Evolutionary conservation across 441 rosid species (phyloP).

Genomic region (Bruguiera hainesii): DNA sequence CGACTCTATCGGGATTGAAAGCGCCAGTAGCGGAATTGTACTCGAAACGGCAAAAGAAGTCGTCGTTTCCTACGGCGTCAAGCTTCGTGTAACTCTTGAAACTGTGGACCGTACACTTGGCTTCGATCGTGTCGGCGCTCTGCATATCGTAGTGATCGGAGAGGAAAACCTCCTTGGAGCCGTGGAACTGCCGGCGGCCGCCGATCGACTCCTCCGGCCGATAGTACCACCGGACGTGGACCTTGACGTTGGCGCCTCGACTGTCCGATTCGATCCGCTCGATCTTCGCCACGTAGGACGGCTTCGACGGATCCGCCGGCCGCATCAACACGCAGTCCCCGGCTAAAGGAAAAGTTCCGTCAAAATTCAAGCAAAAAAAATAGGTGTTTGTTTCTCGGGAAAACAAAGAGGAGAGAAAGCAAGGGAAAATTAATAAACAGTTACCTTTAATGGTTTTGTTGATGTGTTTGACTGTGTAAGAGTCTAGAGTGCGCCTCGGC

Average conservation of each 20-base stretch:
- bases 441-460: conserved; percentile 69
- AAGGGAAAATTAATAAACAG: not conserved
- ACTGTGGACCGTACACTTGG: conserved; percentile 86
- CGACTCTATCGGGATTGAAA: conserved; percentile 87
- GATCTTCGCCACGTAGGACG: conserved; percentile 87
- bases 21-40: conserved; percentile 83
- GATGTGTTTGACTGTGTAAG: conserved; percentile 68
- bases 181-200: conserved; percentile 91
- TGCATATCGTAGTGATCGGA: conserved; percentile 86
- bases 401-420: not conserved
- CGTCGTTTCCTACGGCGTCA: conserved; percentile 85
- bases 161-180: conserved; percentile 87
- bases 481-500: conserved; percentile 62
- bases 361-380: not conserved
- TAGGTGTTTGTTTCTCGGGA: conserved; percentile 9
- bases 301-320: conserved; percentile 71
- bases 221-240: conserved; percentile 89
- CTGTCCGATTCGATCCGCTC: conserved; percentile 85
- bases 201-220: conserved; percentile 98
- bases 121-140: conserved; percentile 90
- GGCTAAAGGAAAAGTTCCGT: conserved; percentile 31
- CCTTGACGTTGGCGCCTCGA: conserved; percentile 70
- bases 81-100: conserved; percentile 85
- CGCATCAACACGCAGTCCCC: conserved; percentile 96
- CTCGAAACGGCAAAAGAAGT: conserved; percentile 97